Base-by-base conservation (phyloP, 208 protist species). In the Acanthamoeba healyi region DNA sequence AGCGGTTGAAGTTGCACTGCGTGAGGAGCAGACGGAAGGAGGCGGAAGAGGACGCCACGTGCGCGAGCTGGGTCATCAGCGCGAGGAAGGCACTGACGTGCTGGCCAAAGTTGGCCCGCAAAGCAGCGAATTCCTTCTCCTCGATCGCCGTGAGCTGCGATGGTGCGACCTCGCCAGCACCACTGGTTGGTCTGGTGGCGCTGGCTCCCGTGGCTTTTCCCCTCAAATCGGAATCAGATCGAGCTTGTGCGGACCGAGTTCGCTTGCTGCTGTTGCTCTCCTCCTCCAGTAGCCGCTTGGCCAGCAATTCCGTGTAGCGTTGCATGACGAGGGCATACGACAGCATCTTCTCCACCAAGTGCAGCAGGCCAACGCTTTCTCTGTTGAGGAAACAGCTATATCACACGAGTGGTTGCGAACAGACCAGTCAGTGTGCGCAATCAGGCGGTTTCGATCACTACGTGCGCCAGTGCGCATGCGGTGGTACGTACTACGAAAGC, bases 1-100 rank as follows among this genome's bases (percentile, higher is more conserved):
- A 86, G 77, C 10, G 17, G 77, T 86, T 86, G 77, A 86, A 86
- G 77, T 86, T 58, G 29, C 32, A 29, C 67, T 77, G 67, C 36
- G 67, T 19, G 26, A 77, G 67, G 34, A 77, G 67, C 34, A 77
- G 67, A 5, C 36, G 0, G 5, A 6, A n/a, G 22, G 0, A 9
- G 67, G 17, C 10, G 3, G 67, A 1, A 22, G 34, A 7, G 38
- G 36, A 6, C 15, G 26, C 36, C 15, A 46, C 44, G 44, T 22
- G 44, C 29, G 40, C 10, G 29, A 86, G 40, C 34, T 58, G 77
- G 42, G 22, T 44, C 42, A 58, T 86, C 6, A 86, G 77, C n/a
- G 2, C 42, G 77, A 86, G 26, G 44, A 86, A 58, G n/a, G 77
- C 77, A 7, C 12, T 15, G 4, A 58, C 77, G 44, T 86, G 77